A percentile compares a stretch with the other conserved stretches of the same genome.
Conservation (phyloP, 306 rosid genomes). For the Rosa multiflora region DNA sequence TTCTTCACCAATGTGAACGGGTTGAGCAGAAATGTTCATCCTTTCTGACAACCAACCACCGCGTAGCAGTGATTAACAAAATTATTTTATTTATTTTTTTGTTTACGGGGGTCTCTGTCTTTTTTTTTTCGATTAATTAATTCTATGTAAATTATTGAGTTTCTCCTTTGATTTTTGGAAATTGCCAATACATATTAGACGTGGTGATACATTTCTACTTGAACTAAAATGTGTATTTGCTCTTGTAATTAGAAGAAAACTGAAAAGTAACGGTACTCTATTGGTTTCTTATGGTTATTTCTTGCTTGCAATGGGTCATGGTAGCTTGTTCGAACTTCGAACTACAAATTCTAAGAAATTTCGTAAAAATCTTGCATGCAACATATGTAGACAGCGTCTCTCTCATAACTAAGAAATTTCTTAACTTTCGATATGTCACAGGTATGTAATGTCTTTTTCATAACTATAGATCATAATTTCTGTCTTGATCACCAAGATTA, state of each 20-base stretch:
- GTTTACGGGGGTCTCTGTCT: neutral
- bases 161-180: neutral
- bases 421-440: no score
- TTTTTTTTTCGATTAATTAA: neutral
- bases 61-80: conserved; percentile 5
- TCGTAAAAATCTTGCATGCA: no score
- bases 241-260: neutral
- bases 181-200: neutral
- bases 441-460: neutral
- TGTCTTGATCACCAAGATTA: neutral
- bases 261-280: neutral
- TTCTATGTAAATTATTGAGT: conserved; percentile 25
- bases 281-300: neutral
- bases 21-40: conserved; percentile 69
- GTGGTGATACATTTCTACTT: neutral
- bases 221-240: neutral
- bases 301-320: no score
- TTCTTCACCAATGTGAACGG: conserved; percentile 63
- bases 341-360: no score
- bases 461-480: neutral
- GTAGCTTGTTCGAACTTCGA: no score
- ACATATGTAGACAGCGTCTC: no score
- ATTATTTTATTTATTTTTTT: neutral
- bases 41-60: conserved; percentile 39
- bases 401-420: no score